phyloP scores from a whole-genome alignment of 1,139 yeast species.

The Zygosaccharomyces pseudobailii region DNA sequence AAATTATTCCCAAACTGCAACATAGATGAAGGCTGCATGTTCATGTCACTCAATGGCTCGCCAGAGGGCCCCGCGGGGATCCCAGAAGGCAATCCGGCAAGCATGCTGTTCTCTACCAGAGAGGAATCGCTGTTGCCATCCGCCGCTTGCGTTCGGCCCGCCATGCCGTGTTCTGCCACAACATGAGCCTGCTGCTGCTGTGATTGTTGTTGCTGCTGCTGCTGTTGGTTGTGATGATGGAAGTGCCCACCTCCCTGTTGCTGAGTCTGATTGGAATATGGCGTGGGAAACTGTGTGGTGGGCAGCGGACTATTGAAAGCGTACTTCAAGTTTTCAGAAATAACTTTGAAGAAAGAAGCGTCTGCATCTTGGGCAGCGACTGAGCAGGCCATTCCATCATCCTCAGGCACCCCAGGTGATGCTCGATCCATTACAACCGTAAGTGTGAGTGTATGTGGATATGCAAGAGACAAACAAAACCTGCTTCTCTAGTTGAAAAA shows the following conservation, averaged over 20 bases:
- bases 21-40: conserved; percentile 32
- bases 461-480: not conserved
- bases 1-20: conserved; percentile 25
- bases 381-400: conserved; percentile 7
- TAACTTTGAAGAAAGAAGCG: conserved; percentile 21
- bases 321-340: conserved; percentile 26
- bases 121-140: conserved; percentile 19
- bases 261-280: conserved; percentile 28
- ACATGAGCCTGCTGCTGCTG: conserved; percentile 4
- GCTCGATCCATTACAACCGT: conserved; percentile 6
- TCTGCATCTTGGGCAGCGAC: conserved; percentile 14
- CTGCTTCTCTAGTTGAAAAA: not conserved
- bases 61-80: conserved; percentile 2
- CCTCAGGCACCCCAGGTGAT: conserved; percentile 8
- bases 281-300: conserved; percentile 33
- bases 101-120: conserved; percentile 28
- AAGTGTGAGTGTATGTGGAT: not conserved
- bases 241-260: conserved; percentile 9
- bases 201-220: conserved; percentile 1
- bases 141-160: not conserved
- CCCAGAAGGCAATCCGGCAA: conserved; percentile 13
- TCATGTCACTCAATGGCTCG: conserved; percentile 26
- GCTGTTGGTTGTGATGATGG: conserved; percentile 11
- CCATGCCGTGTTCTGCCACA: not conserved
- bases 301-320: conserved; percentile 31